Evolutionary conservation across 345 rosid species (phyloP).

Genomic region (Hibiscus tridactylites): DNA sequence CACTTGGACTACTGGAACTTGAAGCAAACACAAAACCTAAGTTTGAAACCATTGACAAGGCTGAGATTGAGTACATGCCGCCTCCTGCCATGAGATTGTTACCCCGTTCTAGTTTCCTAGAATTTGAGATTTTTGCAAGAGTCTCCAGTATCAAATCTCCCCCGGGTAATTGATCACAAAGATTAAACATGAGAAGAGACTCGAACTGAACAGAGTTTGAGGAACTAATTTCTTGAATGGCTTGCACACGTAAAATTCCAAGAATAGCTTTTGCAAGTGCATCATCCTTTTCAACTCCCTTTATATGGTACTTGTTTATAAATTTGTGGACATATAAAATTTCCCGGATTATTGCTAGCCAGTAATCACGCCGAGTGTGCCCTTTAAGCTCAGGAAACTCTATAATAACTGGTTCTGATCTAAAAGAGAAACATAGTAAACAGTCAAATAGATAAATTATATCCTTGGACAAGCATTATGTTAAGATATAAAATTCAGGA

Average conservation of each 20-base stretch:
- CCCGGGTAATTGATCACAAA: slow-evolving; percentile 92
- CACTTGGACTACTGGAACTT: slow-evolving; percentile 39
- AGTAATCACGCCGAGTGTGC: slow-evolving; percentile 86
- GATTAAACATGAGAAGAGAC: slow-evolving; percentile 74
- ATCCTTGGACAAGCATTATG: slow-evolving; percentile 10
- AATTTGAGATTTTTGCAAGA: slow-evolving; percentile 60
- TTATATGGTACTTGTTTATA: slow-evolving; percentile 55
- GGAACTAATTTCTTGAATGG: slow-evolving; percentile 59
- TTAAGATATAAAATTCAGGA: background rate
- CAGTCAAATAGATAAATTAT: slow-evolving; percentile 7
- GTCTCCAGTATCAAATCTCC: slow-evolving; percentile 89
- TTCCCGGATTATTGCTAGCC: slow-evolving; percentile 79
- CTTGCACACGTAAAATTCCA: slow-evolving; percentile 76
- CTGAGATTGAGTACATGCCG: slow-evolving; percentile 64
- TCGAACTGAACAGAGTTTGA: slow-evolving; percentile 31
- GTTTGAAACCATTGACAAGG: slow-evolving; percentile 67
- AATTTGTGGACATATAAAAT: slow-evolving; percentile 65
- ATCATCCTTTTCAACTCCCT: slow-evolving; percentile 57
- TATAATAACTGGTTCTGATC: slow-evolving; percentile 80
- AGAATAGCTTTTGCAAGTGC: slow-evolving; percentile 82
- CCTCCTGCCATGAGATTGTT: slow-evolving; percentile 34
- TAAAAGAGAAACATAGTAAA: slow-evolving; percentile 28
- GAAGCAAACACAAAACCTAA: slow-evolving; percentile 68
- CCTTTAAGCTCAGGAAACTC: slow-evolving; percentile 98
- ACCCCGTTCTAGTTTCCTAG: slow-evolving; percentile 43